A percentile compares a stretch with the other conserved stretches of the same genome.
These are phyloP conservation scores for Penicillium crystallinum DNA, from an alignment of 495 filamentous ascomycete species.

Conservation along the genomic window DNA sequence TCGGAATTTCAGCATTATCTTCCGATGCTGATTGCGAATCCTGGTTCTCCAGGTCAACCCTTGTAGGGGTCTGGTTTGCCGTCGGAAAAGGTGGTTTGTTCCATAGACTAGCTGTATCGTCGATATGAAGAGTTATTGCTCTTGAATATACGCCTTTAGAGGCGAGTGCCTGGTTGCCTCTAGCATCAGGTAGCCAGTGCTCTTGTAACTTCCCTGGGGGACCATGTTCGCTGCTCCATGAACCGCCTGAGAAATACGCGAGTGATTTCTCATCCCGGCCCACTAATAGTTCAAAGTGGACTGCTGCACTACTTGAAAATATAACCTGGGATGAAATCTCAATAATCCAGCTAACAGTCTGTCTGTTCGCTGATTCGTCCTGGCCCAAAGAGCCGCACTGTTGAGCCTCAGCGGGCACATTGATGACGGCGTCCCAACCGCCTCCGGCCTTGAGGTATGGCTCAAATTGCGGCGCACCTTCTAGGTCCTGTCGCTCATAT, in stretches of 20 bases:
- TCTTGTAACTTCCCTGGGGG: conserved; percentile 68
- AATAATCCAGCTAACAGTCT: conserved; percentile 77
- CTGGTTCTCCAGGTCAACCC: conserved; percentile 18
- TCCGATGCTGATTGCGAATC: background rate
- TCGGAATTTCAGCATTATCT: background rate
- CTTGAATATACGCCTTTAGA: conserved; percentile 75
- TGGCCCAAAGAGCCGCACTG: conserved; percentile 16
- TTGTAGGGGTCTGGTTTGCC: conserved; percentile 43
- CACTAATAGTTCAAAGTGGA: conserved; percentile 85
- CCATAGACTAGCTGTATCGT: conserved; percentile 88
- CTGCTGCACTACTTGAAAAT: conserved; percentile 80
- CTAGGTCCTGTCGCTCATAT: conserved; percentile 52
- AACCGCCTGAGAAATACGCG: conserved; percentile 52
- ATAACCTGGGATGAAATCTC: conserved; percentile 89
- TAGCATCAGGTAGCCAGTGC: conserved; percentile 50
- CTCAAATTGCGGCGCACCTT: conserved; percentile 81
- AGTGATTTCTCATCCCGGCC: conserved; percentile 80
- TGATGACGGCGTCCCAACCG: conserved; percentile 70
- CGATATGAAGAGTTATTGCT: conserved; percentile 69
- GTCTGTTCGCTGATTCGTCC: conserved; percentile 19
- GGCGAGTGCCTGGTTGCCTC: conserved; percentile 41
- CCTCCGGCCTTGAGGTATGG: conserved; percentile 93
- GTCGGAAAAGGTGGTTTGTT: conserved; percentile 77
- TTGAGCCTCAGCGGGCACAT: conserved; percentile 56
- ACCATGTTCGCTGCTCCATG: conserved; percentile 39